Evolutionary conservation across 1,284 basidiomycete genomes (phyloP), one percentile per base, ranked within the genome.

Genomic region (Apiotrichum sp.): DNA sequence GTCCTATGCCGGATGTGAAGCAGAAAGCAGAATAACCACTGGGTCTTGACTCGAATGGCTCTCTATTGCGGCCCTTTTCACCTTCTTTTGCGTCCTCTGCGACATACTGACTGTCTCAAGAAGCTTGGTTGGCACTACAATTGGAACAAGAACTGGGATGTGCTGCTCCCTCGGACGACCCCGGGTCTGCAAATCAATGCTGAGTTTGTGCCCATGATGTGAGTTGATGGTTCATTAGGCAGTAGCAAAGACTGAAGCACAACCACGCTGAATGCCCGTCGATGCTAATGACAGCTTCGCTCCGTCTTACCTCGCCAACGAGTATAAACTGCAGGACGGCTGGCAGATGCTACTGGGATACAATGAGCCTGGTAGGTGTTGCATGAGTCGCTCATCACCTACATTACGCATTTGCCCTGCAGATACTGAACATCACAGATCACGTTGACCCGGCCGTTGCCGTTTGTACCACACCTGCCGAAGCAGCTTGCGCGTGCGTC

Each of bases 131-230:
- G 72, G 72, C 72, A 74, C 54, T 74, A 67, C 61, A 74, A 74
- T 56, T 74, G 72, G 72, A 72, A 68, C 64, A 74, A 74, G 62
- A 69, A 73, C 51, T 73, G 66, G 64, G 55, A 65, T 43, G 33
- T 35, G 8, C 40, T 68, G 1, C 57, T 72, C 1, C 72, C 71
- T 0, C 40, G 65, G 6, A 72, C 72, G 0, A 61, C 62, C 0
- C 57, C 62, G 0, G 63, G 55, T 8, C 61, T 74, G 0, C 13
- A 48, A 8, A 68, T 73, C 53, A 50, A 70, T 14, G 72, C 67
- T 4, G 71, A 74, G 45, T 74, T 72, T 49, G 56, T 74, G 11
- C 70, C 71, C 11, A 74, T 74, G 72, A 69, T 74, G 72, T 73
- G 57, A 52, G 71, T 2, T 38, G 36, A 38, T 7, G 8, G 36